Evolutionary conservation across 768 basidiomycete species (phyloP), one percentile per base, ranked within the genome.

Genomic region (Collybia sp.): DNA sequence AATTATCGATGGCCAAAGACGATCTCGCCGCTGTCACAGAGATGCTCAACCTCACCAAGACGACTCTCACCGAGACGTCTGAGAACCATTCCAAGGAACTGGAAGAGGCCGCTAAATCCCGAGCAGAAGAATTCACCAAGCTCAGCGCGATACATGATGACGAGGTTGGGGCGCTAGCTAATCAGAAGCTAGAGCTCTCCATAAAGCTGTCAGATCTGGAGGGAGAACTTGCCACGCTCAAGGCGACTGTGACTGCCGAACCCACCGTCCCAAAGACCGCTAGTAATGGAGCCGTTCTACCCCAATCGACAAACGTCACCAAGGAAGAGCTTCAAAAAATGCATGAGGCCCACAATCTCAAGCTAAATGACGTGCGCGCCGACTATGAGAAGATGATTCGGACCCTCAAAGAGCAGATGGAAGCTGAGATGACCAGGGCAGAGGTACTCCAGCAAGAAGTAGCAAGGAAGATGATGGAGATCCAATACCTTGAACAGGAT

Each of bases 331-430:
- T 93, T 34, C 80, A 82, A 59, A 77, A 73, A 57, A 65, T 88
- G 58, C 86, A 93, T 52, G 85, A 89, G 61, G 91, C 91, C 5
- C 91, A 93, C 62, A 88, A 86, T 59, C 70, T 85, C 51, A 92
- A 85, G 69, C 60, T 93, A 53, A 69, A 82, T 43, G 88, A 92
- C 63, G 52, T 91, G 45, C 72, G 85, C 59, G 81, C 82, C 12
- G 78, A 76, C 16, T 79, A 87, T 56, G 80, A 82, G 25, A 82
- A 80, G 53, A 69, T 67, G 19, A 59, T 81, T 40, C 77, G 76
- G 53, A 68, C 54, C 33, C 44, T 84, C 42, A 73, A 66, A 56
- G 75, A 76, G 31, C 76, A 88, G 55, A 70, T 89, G 6, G 80
- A 83, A 31, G 64, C 62, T 9, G 67, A 79, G 11, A 64, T 72